Evolutionary conservation across 768 basidiomycete genomes (phyloP).

Genomic region (Trametopsis cervina): DNA sequence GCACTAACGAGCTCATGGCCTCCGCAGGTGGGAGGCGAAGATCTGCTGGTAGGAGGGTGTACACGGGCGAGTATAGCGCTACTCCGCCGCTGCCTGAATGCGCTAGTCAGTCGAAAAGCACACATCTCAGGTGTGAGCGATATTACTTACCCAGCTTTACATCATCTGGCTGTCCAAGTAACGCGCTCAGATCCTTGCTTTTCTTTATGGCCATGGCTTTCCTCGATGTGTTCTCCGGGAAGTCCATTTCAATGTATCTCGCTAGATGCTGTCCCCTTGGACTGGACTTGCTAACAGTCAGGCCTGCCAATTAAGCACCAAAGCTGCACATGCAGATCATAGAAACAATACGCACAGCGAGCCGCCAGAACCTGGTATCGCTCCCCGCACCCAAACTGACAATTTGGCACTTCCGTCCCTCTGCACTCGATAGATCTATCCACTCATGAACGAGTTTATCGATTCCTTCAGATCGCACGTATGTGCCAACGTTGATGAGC

Average conservation of each 20-base stretch:
- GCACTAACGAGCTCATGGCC: slow-evolving; percentile 35
- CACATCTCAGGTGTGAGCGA: neutral
- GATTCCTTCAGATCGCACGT: slow-evolving; percentile 73
- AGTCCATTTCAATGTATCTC: slow-evolving; percentile 85
- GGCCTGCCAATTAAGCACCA: neutral
- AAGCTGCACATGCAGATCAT: neutral
- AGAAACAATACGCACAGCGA: slow-evolving; percentile 60
- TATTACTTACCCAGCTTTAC: slow-evolving; percentile 36
- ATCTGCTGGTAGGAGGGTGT: slow-evolving; percentile 74
- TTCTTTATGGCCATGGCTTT: slow-evolving; percentile 80
- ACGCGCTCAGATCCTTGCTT: slow-evolving; percentile 45
- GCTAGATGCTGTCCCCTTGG: slow-evolving; percentile 40
- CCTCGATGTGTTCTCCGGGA: slow-evolving; percentile 74
- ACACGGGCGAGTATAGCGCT: slow-evolving; percentile 44
- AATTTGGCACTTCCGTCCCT: slow-evolving; percentile 63
- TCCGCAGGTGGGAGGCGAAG: slow-evolving; percentile 53
- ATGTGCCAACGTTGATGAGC: slow-evolving; percentile 93
- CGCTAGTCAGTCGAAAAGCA: neutral
- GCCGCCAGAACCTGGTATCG: slow-evolving; percentile 92
- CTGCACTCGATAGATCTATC: slow-evolving; percentile 38
- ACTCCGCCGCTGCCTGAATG: slow-evolving; percentile 55
- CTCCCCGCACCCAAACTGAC: slow-evolving; percentile 95
- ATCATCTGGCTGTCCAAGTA: slow-evolving; percentile 40
- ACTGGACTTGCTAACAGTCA: slow-evolving; percentile 40
- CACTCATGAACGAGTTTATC: slow-evolving; percentile 70